A percentile compares a stretch with the other conserved stretches of the same genome.
Evolutionary conservation across 805 yeast species (phyloP).

Genomic region (Starmerella etchellsii): DNA sequence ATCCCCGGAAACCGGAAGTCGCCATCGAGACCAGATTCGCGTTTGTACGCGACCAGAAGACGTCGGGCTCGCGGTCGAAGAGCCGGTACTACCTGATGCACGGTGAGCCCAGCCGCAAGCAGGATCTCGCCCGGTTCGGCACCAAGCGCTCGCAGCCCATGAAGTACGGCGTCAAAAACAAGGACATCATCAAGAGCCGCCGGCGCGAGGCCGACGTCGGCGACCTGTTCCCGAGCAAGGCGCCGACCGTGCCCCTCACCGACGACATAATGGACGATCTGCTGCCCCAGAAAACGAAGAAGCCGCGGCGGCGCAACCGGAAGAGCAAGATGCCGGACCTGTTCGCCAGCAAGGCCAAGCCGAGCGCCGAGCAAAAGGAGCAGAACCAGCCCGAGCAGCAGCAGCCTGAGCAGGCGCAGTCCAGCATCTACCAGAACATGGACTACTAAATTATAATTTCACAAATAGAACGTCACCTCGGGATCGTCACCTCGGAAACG

Average conservation of each 20-base stretch:
- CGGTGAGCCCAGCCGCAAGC: conserved; percentile 48
- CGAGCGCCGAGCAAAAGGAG: conserved; percentile 1
- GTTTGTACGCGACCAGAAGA: conserved; percentile 42
- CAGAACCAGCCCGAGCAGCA: neutral
- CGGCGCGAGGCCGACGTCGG: conserved; percentile 12
- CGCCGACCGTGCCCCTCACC: conserved; percentile 8
- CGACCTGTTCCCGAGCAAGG: conserved; percentile 20
- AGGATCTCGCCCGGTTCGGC: conserved; percentile 21
- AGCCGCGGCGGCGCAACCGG: neutral
- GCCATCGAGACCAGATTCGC: conserved; percentile 39
- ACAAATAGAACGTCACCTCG: too few relatives aligned
- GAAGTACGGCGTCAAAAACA: conserved; percentile 17
- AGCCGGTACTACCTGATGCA: conserved; percentile 55
- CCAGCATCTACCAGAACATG: conserved; percentile 17
- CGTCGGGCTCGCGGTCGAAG: conserved; percentile 41
- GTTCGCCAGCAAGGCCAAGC: conserved; percentile 15
- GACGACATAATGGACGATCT: conserved; percentile 26
- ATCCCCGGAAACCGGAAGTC: conserved; percentile 27
- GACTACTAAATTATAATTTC: conserved; percentile 10
- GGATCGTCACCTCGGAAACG: too few relatives aligned
- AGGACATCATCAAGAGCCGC: conserved; percentile 9
- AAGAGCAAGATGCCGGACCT: conserved; percentile 16
- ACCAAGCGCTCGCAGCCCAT: conserved; percentile 20
- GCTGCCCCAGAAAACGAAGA: conserved; percentile 26
- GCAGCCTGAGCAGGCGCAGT: neutral